Evolutionary conservation across 78 protist genomes (phyloP).

Genomic region (Capsaspora owczarzaki): DNA sequence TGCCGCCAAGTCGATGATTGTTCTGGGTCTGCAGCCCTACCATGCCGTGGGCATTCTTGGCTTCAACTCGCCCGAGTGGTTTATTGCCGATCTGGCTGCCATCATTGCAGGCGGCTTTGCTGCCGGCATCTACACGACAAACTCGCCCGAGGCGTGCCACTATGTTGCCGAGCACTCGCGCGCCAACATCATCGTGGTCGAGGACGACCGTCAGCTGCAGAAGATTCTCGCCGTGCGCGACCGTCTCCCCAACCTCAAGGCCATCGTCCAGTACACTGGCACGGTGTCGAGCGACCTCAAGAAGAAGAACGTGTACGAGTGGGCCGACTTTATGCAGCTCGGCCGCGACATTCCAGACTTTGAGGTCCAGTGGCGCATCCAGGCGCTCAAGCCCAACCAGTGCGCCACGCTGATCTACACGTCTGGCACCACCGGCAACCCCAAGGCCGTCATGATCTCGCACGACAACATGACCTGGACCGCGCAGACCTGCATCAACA

Average conservation of each 20-base stretch:
- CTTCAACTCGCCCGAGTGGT: constrained; percentile 79
- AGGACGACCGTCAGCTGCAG: constrained; percentile 33
- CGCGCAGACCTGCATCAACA: neutral
- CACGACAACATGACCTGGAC: constrained; percentile 41
- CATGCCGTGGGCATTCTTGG: constrained; percentile 56
- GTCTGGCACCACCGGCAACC: constrained; percentile 41
- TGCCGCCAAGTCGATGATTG: constrained; percentile 38
- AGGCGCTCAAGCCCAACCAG: neutral
- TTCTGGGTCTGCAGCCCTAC: constrained; percentile 31
- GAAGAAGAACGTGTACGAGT: neutral
- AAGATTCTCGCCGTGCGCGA: constrained; percentile 21
- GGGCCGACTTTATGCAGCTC: constrained; percentile 31
- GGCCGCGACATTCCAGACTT: constrained; percentile 6
- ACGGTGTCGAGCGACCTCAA: neutral
- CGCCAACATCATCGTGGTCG: constrained; percentile 29
- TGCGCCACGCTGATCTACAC: constrained; percentile 50
- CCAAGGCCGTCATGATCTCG: constrained; percentile 51
- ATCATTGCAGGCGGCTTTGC: constrained; percentile 66
- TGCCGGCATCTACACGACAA: constrained; percentile 68
- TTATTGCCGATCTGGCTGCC: constrained; percentile 49
- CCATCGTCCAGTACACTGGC: neutral
- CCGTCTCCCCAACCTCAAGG: neutral
- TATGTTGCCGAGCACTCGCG: constrained; percentile 35
- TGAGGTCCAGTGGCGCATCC: neutral
- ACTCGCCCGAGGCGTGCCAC: constrained; percentile 27